Base-by-base conservation (phyloP, 2,329 filamentous ascomycete genomes). In the Coniella vitis region DNA sequence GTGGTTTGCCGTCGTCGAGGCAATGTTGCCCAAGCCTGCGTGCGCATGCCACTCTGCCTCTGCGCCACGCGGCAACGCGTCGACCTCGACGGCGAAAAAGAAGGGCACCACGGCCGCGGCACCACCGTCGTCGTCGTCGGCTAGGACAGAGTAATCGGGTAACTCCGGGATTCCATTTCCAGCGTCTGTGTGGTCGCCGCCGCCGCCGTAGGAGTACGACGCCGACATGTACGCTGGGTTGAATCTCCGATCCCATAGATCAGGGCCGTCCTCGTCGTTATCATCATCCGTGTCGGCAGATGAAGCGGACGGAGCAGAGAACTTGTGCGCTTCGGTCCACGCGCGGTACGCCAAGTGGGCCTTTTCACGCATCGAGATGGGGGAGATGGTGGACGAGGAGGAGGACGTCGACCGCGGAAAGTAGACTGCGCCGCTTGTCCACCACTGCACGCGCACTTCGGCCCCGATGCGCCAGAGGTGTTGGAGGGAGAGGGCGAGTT, bases 391-490 rank as follows among this genome's bases (percentile, higher is more conserved):
- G 4, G 50, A 31, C 9, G n/a, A 2, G 55, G n/a, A 54, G 52
- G 32, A 36, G 38, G n/a, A n/a, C n/a, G n/a, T n/a, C n/a, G n/a
- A n/a, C n/a, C 60, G 61, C 2, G 82, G 74, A 49, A 95, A 75
- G 61, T 89, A 95, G 0, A 83, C 88, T 41, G 95, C 79, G 2
- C 78, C 85, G 52, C 82, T 84, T 4, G 78, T 76, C 85, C 87
- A 95, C 72, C 81, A 84, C 48, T 80, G 73, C 3, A 94, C 82
- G 47, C 79, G 71, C 72, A 85, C 84, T 36, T 84, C 83, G 38
- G 73, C 65, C 0, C 83, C 90, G 45, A 98, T 84, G 35, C 91
- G 81, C 81, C 85, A 90, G 20, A 97, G 77, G 65, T 97, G 91
- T 65, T 98, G 93, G 12, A 97, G 72, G 1, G 90, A 79, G 4